Base-by-base conservation (phyloP, 495 filamentous ascomycete genomes). In the Umbilicaria muhlenbergii region DNA sequence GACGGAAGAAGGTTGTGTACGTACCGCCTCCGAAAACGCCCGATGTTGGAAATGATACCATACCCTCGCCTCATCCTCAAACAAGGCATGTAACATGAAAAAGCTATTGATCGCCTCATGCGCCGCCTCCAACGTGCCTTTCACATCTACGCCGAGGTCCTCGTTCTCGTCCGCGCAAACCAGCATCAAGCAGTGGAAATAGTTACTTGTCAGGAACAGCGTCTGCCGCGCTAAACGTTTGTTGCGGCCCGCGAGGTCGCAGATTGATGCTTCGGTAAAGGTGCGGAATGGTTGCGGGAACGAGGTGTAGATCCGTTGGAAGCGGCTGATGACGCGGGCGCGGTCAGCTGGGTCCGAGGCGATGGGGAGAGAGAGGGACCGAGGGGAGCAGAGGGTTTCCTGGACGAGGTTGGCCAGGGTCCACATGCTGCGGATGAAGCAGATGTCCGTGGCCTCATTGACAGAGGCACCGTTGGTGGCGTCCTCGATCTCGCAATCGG, bases 21-120 rank as follows among this genome's bases (percentile, higher is more conserved):
- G 67, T 53, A 80, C 58, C 17, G 76, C 77, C 56, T 82, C 78
- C 36, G 81, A 59, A 54, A 84, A 85, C 0, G 78, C 79, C 12
- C 80, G 59, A 55, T 83, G 80, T 53, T 79, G 76, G 52, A 83
- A 83, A 5, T 82, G 77, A 79, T 80, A 85, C 79, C 80, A 84
- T 3, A 83, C 77, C 38, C 71, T 65, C 10, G 78, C 77, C 56
- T 85, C 79, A 31, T 63, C 61, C 48, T 74, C 70, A 43, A 83
- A 77, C 17, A 80, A 52, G 1, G 56, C 58, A 53, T 74, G 78
- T 11, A 84, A 65, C 21, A 81, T 62, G 59, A 84, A 83, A 49
- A 84, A 85, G 11, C 58, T 63, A 16, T 59, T 61, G 31, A 81
- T 66, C 12, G 76, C 77, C 44, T 75, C 73, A 48, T 78, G 70